Conservation (phyloP, 1,284 basidiomycete genomes). For the Sparassis latifolia region DNA sequence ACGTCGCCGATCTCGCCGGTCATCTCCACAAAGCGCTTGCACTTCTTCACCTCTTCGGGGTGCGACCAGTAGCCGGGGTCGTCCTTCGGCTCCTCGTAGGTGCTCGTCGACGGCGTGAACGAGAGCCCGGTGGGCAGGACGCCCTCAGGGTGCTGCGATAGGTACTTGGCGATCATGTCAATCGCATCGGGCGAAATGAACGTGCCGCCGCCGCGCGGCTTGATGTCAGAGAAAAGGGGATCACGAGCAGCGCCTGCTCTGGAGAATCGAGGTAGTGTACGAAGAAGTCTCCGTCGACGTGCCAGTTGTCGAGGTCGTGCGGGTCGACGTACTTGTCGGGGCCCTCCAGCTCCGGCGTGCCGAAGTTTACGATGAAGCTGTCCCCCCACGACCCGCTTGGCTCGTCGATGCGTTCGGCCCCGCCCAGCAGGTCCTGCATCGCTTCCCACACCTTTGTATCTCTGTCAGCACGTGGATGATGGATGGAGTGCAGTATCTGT, state of each 20-base stretch:
- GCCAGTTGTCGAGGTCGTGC: conserved; percentile 50
- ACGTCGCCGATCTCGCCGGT: conserved; percentile 55
- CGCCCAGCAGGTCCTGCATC: conserved; percentile 51
- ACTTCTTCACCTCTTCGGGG: conserved; percentile 34
- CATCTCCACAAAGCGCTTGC: conserved; percentile 47
- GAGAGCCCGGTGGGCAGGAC: neutral
- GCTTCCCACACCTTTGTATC: conserved; percentile 44
- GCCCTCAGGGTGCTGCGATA: conserved; percentile 49
- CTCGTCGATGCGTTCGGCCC: conserved; percentile 49
- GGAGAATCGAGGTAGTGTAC: conserved; percentile 58
- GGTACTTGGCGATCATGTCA: conserved; percentile 43
- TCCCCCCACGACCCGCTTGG: conserved; percentile 45
- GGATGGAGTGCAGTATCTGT: neutral
- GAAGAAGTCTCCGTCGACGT: conserved; percentile 62
- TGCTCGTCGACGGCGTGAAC: conserved; percentile 26
- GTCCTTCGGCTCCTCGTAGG: conserved; percentile 26
- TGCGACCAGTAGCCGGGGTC: conserved; percentile 40
- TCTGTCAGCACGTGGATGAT: neutral
- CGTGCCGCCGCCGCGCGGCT: conserved; percentile 46
- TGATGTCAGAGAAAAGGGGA: conserved; percentile 50
- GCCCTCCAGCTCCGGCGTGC: conserved; percentile 35
- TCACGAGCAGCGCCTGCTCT: conserved; percentile 54
- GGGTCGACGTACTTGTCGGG: conserved; percentile 28
- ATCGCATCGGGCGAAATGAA: conserved; percentile 52
- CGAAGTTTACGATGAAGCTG: conserved; percentile 56